phyloP scores from a whole-genome alignment of 2,329 filamentous ascomycete genomes.

The Didymella pomorum region DNA sequence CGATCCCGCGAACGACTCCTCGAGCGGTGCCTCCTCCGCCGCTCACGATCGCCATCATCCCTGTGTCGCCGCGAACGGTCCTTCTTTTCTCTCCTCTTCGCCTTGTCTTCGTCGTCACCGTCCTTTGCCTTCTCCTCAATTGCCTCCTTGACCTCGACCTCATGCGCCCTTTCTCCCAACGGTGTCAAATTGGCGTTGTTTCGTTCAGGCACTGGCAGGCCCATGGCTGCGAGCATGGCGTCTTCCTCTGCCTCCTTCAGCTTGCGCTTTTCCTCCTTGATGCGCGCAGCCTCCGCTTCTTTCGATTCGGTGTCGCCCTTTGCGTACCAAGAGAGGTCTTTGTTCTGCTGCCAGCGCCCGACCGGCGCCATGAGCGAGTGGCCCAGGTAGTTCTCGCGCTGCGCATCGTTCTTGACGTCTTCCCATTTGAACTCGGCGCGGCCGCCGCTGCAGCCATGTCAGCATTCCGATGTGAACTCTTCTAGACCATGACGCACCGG shows the following conservation, averaged over 20 bases:
- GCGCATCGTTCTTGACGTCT: conserved; percentile 83
- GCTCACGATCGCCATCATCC: conserved; percentile 34
- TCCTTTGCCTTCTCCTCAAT: conserved; percentile 59
- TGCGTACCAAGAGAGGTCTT: conserved; percentile 72
- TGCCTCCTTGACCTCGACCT: conserved; percentile 65
- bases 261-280: conserved; percentile 74
- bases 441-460: conserved; percentile 68
- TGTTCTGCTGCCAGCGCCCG: conserved; percentile 87
- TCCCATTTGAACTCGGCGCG: conserved; percentile 95
- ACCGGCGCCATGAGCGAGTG: conserved; percentile 93
- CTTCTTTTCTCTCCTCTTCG: conserved; percentile 32
- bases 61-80: conserved; percentile 38
- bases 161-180: conserved; percentile 60
- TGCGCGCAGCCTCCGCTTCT: conserved; percentile 65
- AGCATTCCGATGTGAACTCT: conserved; percentile 14
- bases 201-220: conserved; percentile 73
- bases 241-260: conserved; percentile 95
- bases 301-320: conserved; percentile 65
- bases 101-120: conserved; percentile 38
- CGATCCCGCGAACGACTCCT: conserved; percentile 40
- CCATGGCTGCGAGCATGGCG: conserved; percentile 82
- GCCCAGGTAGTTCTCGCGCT: conserved; percentile 90
- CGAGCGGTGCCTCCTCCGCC: conserved; percentile 37
- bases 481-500: conserved; percentile 58
- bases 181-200: conserved; percentile 71